Percentiles rank a stretch among this genome's conserved stretches.
phyloP scores from a whole-genome alignment of 2,329 filamentous ascomycete genomes.

The Phialophora tarda region DNA sequence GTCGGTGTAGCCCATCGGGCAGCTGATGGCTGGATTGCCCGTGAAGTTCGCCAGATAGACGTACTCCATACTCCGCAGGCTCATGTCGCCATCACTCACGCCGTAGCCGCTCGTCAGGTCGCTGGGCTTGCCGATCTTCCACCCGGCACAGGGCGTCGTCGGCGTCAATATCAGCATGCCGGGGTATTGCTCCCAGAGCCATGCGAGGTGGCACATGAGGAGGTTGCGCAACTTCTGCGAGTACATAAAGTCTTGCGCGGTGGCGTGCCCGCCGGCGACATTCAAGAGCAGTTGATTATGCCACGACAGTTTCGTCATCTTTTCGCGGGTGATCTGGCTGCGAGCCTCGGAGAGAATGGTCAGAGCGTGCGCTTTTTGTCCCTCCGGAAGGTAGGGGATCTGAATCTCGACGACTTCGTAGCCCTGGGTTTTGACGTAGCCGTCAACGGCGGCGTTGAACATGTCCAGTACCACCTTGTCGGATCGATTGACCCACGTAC shows the following conservation, averaged over 20 bases:
- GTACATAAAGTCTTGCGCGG: slow-evolving; percentile 72
- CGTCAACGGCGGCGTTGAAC: slow-evolving; percentile 67
- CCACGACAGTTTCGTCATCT: slow-evolving; percentile 42
- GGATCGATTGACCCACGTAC: slow-evolving; percentile 71
- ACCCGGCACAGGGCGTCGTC: slow-evolving; percentile 76
- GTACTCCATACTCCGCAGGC: slow-evolving; percentile 81
- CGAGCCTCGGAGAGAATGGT: slow-evolving; percentile 77
- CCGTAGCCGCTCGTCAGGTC: slow-evolving; percentile 64
- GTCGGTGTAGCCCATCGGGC: slow-evolving; percentile 72
- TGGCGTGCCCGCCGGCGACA: slow-evolving; percentile 65
- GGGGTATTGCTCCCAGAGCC: slow-evolving; percentile 71
- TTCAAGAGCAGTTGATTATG: slow-evolving; percentile 63
- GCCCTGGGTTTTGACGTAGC: slow-evolving; percentile 50
- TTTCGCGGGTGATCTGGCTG: slow-evolving; percentile 55
- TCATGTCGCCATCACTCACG: slow-evolving; percentile 73
- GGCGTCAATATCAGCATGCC: slow-evolving; percentile 80
- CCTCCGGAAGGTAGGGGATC: slow-evolving; percentile 67
- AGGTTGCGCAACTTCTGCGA: slow-evolving; percentile 75
- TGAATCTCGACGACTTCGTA: slow-evolving; percentile 56
- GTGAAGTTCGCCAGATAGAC: slow-evolving; percentile 83
- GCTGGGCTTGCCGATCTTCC: slow-evolving; percentile 69
- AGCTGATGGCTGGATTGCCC: slow-evolving; percentile 75
- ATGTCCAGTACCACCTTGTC: slow-evolving; percentile 66
- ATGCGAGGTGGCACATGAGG: slow-evolving; percentile 77
- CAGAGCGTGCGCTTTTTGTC: slow-evolving; percentile 76